A percentile compares a stretch with the other conserved stretches of the same genome.
phyloP scores from a whole-genome alignment of 768 basidiomycete species.

The Suillus occidentalis region DNA sequence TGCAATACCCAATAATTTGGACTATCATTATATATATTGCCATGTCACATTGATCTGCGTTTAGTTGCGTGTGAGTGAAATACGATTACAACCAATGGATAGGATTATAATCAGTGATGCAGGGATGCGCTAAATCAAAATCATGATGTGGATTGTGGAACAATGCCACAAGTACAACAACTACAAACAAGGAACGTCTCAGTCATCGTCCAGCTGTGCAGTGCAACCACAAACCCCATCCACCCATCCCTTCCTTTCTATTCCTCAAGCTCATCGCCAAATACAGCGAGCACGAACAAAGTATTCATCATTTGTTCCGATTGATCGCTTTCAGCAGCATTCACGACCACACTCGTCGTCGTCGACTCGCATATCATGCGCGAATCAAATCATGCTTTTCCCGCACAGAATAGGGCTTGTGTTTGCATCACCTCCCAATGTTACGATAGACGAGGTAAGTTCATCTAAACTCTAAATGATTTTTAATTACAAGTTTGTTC shows the following conservation, averaged over 20 bases:
- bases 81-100: not conserved
- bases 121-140: not conserved
- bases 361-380: conserved; percentile 58
- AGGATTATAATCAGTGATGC: not conserved
- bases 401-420: conserved; percentile 91
- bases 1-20: not conserved
- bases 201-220: conserved; percentile 29
- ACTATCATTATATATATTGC: not conserved
- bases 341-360: conserved; percentile 15
- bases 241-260: conserved; percentile 18
- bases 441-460: conserved; percentile 90
- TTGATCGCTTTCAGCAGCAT: not conserved
- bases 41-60: not conserved
- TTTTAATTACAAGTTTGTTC: conserved; percentile 11
- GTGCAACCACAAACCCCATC: conserved; percentile 26
- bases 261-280: conserved; percentile 3
- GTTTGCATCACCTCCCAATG: conserved; percentile 93
- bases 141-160: not conserved
- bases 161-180: conserved; percentile 29
- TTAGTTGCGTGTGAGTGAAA: not conserved
- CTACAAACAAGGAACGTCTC: conserved; percentile 29
- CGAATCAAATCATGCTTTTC: conserved; percentile 94
- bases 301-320: conserved; percentile 15
- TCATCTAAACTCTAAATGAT: not conserved
- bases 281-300: conserved; percentile 3